Evolutionary conservation across 2,329 filamentous ascomycete genomes (phyloP), one percentile per base, ranked within the genome.

Genomic region (Talaromyces amestolkiae): DNA sequence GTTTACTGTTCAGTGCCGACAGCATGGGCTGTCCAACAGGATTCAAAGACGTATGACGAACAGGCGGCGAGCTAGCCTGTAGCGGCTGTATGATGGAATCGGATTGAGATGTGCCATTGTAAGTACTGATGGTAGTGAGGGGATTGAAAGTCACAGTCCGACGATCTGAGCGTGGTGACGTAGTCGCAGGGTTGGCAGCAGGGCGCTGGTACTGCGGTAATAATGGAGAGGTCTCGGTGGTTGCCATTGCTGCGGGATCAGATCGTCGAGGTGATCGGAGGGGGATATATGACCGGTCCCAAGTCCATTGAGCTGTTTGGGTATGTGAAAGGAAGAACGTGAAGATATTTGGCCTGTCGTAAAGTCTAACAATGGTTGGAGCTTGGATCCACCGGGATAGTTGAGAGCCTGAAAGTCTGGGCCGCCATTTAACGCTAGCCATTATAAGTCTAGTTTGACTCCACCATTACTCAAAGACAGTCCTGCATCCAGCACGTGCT

Each of bases 1-100:
- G 84, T 79, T 93, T 96, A 84, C 84, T 94, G 79, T 97, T 97
- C 70, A 97, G 81, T 3, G 90, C 87, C 5, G 92, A 88, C 27
- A 97, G 86, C 78, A 91, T 89, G 3, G 88, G 87, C 63, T 84
- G 83, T 15, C 78, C 79, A 24, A 75, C 71, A 35, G 74, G 61
- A 6, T 56, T 15, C 31, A 41, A 37, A 2, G 63, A 35, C 6
- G 70, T 66, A 70, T 73, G 74, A 41, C 76, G 73, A 54, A 77
- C 70, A 11, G 77, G 75, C 13, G 77, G 74, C 41, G 79, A 76
- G 35, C 75, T 73, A 22, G 76, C 72, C 54, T 79, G 75, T 70
- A 82, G 67, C 62, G 79, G 77, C 67, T 77, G 76, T 69, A 81
- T 75, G 65, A 76, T 73, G 54, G 77, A 73, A 67, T 76, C 78